These are phyloP conservation scores for Phoenix roebelenii DNA, from an alignment of 176 grass and related monocot species.

Conservation along the genomic window DNA sequence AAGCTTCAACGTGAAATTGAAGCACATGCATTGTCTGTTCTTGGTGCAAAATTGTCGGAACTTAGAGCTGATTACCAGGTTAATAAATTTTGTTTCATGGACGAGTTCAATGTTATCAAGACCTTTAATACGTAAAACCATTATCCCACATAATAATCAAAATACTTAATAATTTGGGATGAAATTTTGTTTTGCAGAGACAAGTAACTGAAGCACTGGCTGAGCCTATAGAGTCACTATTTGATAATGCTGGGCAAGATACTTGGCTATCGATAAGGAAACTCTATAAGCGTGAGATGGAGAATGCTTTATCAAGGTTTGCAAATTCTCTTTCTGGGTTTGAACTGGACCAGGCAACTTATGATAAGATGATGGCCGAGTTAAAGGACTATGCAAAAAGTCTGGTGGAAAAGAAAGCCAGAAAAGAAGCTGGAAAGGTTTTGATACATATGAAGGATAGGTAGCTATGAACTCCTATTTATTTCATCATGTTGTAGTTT, in stretches of 20 bases:
- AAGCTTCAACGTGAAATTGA: conserved; percentile 55
- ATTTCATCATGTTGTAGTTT: neutral
- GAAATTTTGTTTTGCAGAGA: conserved; percentile 22
- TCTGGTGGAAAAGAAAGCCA: conserved; percentile 66
- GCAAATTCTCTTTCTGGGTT: conserved; percentile 51
- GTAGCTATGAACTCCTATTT: conserved; percentile 19
- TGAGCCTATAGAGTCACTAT: conserved; percentile 56
- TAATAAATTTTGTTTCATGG: conserved; percentile 4
- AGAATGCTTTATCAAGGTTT: conserved; percentile 38
- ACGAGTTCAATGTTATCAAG: too few species aligned
- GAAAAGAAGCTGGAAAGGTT: conserved; percentile 63
- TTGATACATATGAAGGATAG: conserved; percentile 92
- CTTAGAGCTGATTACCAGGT: conserved; percentile 66
- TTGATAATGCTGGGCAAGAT: conserved; percentile 44
- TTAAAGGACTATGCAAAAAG: conserved; percentile 52
- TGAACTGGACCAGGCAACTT: conserved; percentile 53
- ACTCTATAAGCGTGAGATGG: conserved; percentile 41
- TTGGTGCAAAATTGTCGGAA: conserved; percentile 45
- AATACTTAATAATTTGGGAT: too few species aligned
- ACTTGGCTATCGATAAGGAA: conserved; percentile 61
- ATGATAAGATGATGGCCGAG: conserved; percentile 32
- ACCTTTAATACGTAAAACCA: too few species aligned
- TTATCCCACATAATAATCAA: too few species aligned
- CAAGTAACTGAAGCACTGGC: conserved; percentile 48
- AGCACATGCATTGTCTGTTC: conserved; percentile 36